Evolutionary conservation across 495 filamentous ascomycete genomes (phyloP), one percentile per base, ranked within the genome.

Genomic region (Sordaria brevicollis): DNA sequence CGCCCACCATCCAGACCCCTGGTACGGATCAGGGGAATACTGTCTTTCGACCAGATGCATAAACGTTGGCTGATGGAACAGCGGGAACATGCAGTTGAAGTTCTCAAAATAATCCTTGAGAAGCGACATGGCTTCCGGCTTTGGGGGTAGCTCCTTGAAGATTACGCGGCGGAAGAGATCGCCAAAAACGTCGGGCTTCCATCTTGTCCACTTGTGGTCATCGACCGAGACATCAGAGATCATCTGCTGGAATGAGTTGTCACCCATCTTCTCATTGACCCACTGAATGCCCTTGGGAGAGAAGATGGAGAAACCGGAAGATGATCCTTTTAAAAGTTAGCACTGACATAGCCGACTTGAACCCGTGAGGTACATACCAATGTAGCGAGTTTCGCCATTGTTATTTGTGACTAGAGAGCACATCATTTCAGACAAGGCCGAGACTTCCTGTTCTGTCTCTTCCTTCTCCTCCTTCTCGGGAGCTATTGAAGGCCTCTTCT

Each of bases 401-500:
- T 96, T 96, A 71, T 97, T 98, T 7, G 95, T 99, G n/a, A 99
- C 94, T 43, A 99, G 82, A 1, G 93, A 97, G 79, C 95, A 97
- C 95, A 99, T 98, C 91, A 97, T 96, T 80, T 99, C 95, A 9
- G 95, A 96, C 71, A 99, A 77, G 1, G 89, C 91, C 76, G 96
- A 94, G 7, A 96, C 94, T 74, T 96, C 92, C 74, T 95, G 93
- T 74, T 94, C 92, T 74, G 96, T 92, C 71, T 92, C 89, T 68
- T 81, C 83, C 4, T 76, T 78, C 37, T 78, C 75, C 4, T 69
- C 73, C 35, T 75, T 80, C 5, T 81, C 82, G 9, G 79, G 79
- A 11, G 74, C 75, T 9, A 71, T 29, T 15, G 75, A 76, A 69
- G 71, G 72, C 66, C 70, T 57, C 72, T 86, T 84, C 10, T 79